phyloP scores from a whole-genome alignment of 208 protist species.

The Wallacemonas rigidus region DNA sequence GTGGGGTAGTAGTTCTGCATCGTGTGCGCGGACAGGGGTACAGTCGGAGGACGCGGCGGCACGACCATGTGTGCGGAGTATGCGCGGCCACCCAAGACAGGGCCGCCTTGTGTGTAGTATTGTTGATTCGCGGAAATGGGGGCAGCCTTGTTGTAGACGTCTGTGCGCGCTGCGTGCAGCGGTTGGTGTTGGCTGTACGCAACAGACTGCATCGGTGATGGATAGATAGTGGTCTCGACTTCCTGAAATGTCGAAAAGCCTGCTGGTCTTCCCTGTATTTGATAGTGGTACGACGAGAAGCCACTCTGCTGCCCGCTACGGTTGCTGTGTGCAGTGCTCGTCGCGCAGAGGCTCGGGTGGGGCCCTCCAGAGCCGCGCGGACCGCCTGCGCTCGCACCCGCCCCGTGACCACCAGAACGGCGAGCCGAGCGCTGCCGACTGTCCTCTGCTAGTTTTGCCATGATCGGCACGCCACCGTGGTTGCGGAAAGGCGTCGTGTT shows the following conservation, averaged over 20 bases:
- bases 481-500: slow-evolving; percentile 43
- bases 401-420: background rate
- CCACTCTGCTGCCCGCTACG: background rate
- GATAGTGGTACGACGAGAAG: slow-evolving; percentile 12
- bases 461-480: slow-evolving; percentile 39
- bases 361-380: background rate
- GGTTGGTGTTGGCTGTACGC: slow-evolving; percentile 17
- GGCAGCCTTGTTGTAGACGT: slow-evolving; percentile 12
- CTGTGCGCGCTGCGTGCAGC: slow-evolving; percentile 3
- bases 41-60: slow-evolving; percentile 6
- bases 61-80: slow-evolving; percentile 15
- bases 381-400: background rate
- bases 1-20: slow-evolving; percentile 10
- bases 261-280: background rate
- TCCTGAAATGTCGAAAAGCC: slow-evolving; percentile 17
- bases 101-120: background rate
- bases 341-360: background rate
- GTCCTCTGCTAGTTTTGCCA: slow-evolving; percentile 60
- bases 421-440: slow-evolving; percentile 37
- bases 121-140: slow-evolving; percentile 12
- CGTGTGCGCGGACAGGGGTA: slow-evolving; percentile 9
- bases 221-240: slow-evolving; percentile 9
- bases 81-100: background rate
- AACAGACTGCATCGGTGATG: slow-evolving; percentile 5
- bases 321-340: slow-evolving; percentile 12